Conservation (phyloP, 139 green algal genomes). For the Coelastrella sp. region DNA sequence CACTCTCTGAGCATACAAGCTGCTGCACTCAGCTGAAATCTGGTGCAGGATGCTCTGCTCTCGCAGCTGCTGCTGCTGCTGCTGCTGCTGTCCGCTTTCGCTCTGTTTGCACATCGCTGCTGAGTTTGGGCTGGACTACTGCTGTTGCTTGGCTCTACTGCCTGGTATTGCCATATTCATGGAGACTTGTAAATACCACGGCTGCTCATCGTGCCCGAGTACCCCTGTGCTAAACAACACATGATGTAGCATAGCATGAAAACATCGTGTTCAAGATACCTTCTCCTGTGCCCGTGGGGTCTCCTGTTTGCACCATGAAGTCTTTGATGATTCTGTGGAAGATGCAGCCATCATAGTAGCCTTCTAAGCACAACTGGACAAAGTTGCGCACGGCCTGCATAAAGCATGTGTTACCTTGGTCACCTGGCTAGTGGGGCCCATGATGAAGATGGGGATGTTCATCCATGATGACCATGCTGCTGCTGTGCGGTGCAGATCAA, state of each 20-base stretch:
- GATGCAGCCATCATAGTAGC: slow-evolving; percentile 92
- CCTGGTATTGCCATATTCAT: not conserved
- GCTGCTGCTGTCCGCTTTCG: not conserved
- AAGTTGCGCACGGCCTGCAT: slow-evolving; percentile 91
- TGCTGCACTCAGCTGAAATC: not conserved
- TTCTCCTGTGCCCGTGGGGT: slow-evolving; percentile 81
- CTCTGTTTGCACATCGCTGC: not conserved
- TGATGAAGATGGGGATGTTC: no score
- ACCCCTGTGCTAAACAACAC: not conserved
- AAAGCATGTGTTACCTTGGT: no score
- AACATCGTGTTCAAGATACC: slow-evolving; percentile 39
- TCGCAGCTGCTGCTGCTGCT: not conserved
- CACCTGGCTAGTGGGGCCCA: no score
- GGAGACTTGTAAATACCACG: no score
- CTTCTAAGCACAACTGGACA: slow-evolving; percentile 95
- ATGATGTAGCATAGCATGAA: not conserved
- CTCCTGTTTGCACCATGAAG: slow-evolving; percentile 79
- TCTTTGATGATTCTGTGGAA: slow-evolving; percentile 94
- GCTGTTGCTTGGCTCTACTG: not conserved
- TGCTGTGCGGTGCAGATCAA: no score
- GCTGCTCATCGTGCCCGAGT: not conserved
- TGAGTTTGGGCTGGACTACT: not conserved
- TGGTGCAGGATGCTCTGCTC: not conserved
- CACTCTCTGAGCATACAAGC: no score
- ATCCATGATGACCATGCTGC: no score